Conservation (phyloP, 768 basidiomycete species). For the Lactifluus piperatus region DNA sequence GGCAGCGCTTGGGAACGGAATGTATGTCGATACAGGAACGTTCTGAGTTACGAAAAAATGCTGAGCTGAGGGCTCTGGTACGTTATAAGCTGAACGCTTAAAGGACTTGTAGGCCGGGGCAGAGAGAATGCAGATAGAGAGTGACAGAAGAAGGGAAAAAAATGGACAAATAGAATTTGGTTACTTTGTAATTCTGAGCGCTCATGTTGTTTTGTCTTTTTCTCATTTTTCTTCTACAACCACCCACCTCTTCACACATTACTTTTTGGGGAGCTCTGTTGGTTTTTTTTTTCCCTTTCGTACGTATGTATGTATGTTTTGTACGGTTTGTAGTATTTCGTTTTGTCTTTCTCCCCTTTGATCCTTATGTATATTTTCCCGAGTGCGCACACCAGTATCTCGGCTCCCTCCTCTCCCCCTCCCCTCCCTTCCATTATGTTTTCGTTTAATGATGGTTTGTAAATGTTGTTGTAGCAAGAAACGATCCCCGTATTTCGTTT, state of each 20-base stretch:
- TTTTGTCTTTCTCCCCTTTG: neutral
- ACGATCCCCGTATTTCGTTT: no score
- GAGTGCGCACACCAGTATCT: no score
- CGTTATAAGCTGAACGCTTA: no score
- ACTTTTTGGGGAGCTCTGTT: neutral
- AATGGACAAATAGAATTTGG: neutral
- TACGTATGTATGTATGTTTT: neutral
- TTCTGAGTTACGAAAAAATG: conserved; percentile 4
- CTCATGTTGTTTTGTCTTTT: neutral
- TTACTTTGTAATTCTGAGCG: neutral
- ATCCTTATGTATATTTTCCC: neutral
- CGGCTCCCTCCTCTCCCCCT: neutral
- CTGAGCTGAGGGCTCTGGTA: no score
- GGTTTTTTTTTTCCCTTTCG: neutral
- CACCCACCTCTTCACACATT: no score
- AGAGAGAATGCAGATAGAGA: no score
- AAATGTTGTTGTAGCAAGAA: no score
- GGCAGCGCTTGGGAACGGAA: conserved; percentile 2
- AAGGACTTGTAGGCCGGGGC: no score
- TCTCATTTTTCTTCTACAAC: neutral
- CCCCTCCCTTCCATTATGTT: neutral
- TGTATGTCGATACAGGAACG: conserved; percentile 13
- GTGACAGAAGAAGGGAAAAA: neutral
- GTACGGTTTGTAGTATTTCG: neutral
- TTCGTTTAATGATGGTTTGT: neutral